These are phyloP conservation scores for Trypanosoma cruzi DNA, from an alignment of 208 protist genomes.

Conservation along the genomic window DNA sequence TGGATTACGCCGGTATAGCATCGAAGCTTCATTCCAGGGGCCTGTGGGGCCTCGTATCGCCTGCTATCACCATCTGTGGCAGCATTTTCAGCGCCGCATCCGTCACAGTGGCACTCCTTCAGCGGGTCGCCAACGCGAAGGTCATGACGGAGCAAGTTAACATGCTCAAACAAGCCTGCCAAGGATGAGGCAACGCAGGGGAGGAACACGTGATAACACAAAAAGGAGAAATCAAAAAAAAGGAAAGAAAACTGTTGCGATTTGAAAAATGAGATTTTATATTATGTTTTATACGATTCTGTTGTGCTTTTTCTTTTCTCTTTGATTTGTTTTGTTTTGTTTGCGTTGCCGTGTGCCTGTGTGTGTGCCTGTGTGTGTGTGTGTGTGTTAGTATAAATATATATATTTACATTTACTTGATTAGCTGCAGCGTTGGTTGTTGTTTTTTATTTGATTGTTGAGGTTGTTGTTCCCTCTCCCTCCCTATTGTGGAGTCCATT, in stretches of 20 bases:
- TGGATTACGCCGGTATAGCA: slow-evolving; percentile 3
- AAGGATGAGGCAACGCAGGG: not conserved
- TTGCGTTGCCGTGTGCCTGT: no score
- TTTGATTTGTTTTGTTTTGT: no score
- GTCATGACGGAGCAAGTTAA: slow-evolving; percentile 61
- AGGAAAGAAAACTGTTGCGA: not conserved
- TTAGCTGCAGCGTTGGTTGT: no score
- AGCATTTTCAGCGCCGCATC: slow-evolving; percentile 39
- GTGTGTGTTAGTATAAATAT: no score
- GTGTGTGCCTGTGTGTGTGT: no score
- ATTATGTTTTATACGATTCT: not conserved
- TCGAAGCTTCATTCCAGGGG: slow-evolving; percentile 1
- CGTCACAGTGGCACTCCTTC: slow-evolving; percentile 64
- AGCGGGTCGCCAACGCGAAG: slow-evolving; percentile 72
- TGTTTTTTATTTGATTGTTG: no score
- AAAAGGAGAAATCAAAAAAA: slow-evolving; percentile 19
- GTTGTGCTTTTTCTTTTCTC: not conserved
- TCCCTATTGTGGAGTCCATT: no score
- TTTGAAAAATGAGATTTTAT: not conserved
- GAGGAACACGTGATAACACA: not conserved
- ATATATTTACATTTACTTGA: no score
- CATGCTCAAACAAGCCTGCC: slow-evolving; percentile 1
- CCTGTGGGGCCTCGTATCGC: not conserved
- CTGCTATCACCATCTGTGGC: slow-evolving; percentile 22
- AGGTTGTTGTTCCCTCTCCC: no score